Evolutionary conservation across 1,284 basidiomycete species (phyloP).

Genomic region (Boletus sp.): DNA sequence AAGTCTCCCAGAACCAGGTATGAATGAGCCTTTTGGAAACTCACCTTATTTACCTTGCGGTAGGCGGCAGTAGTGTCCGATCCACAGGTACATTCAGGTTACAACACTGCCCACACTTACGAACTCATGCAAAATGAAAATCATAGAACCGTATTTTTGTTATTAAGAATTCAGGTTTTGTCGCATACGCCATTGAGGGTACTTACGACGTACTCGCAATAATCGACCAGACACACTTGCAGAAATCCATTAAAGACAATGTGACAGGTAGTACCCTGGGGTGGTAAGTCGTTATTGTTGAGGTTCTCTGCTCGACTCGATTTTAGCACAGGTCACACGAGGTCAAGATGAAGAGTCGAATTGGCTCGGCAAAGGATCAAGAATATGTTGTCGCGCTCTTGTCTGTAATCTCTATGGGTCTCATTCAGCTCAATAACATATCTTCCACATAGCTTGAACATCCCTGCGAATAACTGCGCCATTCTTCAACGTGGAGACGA

Average conservation of each 20-base stretch:
- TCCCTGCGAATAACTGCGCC: conserved; percentile 83
- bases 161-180: conserved; percentile 76
- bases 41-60: conserved; percentile 8
- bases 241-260: conserved; percentile 59
- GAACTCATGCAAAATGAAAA: conserved; percentile 5
- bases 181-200: conserved; percentile 74
- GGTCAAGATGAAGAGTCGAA: conserved; percentile 69
- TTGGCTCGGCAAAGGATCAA: conserved; percentile 47
- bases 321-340: conserved; percentile 57
- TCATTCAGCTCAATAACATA: conserved; percentile 7
- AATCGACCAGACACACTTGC: conserved; percentile 79
- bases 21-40: not conserved
- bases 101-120: not conserved
- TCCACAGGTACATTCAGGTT: conserved; percentile 50
- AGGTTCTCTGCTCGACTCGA: conserved; percentile 5
- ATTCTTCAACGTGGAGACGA: conserved; percentile 82
- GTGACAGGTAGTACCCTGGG: conserved; percentile 64
- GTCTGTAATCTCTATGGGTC: conserved; percentile 43
- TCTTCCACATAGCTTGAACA: conserved; percentile 59
- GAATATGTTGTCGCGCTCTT: conserved; percentile 78
- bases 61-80: conserved; percentile 77
- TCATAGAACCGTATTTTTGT: conserved; percentile 74
- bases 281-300: conserved; percentile 40
- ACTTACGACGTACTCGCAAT: conserved; percentile 76
- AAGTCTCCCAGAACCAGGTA: conserved; percentile 77